phyloP scores from a whole-genome alignment of 768 basidiomycete species.

The Tylopilus sp. region DNA sequence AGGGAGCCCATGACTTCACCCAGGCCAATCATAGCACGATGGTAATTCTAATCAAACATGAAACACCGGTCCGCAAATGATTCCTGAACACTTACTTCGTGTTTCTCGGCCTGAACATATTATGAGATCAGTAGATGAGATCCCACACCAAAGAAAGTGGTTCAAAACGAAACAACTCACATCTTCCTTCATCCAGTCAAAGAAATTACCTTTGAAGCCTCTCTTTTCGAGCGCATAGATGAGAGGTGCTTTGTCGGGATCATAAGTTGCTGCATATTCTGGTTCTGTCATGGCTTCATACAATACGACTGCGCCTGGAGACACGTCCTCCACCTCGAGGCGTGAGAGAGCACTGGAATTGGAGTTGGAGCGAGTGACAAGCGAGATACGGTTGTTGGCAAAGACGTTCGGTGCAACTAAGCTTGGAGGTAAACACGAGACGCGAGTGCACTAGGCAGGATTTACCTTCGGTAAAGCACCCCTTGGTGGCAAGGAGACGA shows the following conservation, averaged over 20 bases:
- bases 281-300: slow-evolving; percentile 26
- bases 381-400: slow-evolving; percentile 35
- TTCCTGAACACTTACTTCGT: slow-evolving; percentile 3
- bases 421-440: neutral
- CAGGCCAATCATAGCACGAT: slow-evolving; percentile 23
- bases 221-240: slow-evolving; percentile 17
- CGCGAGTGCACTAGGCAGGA: neutral
- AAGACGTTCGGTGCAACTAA: slow-evolving; percentile 27
- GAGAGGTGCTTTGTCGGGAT: slow-evolving; percentile 21
- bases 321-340: slow-evolving; percentile 7
- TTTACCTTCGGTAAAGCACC: slow-evolving; percentile 31
- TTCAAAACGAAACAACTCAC: slow-evolving; percentile 9
- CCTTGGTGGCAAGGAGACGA: slow-evolving; percentile 29
- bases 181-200: slow-evolving; percentile 23
- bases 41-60: slow-evolving; percentile 17
- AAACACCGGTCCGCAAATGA: neutral
- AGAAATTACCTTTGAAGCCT: slow-evolving; percentile 16
- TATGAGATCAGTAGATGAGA: neutral
- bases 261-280: slow-evolving; percentile 22
- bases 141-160: neutral
- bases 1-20: slow-evolving; percentile 22
- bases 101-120: slow-evolving; percentile 9
- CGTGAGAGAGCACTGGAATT: slow-evolving; percentile 8
- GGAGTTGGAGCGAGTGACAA: slow-evolving; percentile 19
- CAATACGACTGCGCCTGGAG: slow-evolving; percentile 14